A percentile compares a stretch with the other conserved stretches of the same genome.
phyloP scores from a whole-genome alignment of 148 eudicot species.

The Silene uniflora region DNA sequence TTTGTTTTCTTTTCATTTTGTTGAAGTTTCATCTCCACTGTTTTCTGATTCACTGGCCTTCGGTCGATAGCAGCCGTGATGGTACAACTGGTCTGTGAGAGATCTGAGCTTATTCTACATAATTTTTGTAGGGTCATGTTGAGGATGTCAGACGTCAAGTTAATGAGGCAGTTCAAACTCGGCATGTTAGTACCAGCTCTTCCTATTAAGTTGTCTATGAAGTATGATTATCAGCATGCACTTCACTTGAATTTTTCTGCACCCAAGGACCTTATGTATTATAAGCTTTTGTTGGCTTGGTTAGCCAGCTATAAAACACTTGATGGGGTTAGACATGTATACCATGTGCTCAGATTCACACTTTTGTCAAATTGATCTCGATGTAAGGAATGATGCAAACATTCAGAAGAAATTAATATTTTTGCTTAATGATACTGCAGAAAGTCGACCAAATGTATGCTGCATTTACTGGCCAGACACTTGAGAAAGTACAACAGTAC shows the following conservation, averaged over 20 bases:
- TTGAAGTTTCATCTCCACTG: neutral
- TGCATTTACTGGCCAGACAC: constrained; percentile 78
- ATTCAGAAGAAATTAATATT: neutral
- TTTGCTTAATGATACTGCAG: constrained; percentile 36
- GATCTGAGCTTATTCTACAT: constrained; percentile 1
- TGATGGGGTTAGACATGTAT: constrained; percentile 5
- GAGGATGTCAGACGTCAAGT: constrained; percentile 75
- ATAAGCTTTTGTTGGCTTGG: neutral
- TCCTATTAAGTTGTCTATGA: neutral
- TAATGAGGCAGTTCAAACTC: constrained; percentile 74
- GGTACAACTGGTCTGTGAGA: neutral
- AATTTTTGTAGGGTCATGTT: constrained; percentile 59
- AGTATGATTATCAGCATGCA: neutral
- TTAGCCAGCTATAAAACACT: neutral
- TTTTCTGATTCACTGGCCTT: neutral
- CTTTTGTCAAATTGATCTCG: neutral
- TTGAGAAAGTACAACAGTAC: constrained; percentile 71
- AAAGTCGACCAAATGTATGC: constrained; percentile 84
- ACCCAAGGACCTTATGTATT: too few relatives aligned
- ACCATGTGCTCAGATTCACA: neutral
- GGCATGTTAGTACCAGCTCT: constrained; percentile 61
- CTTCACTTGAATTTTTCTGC: too few relatives aligned
- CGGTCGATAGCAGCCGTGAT: neutral
- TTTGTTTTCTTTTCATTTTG: neutral
- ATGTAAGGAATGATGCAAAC: neutral